Evolutionary conservation across 768 basidiomycete genomes (phyloP).

Genomic region (Agrocybe pediades): DNA sequence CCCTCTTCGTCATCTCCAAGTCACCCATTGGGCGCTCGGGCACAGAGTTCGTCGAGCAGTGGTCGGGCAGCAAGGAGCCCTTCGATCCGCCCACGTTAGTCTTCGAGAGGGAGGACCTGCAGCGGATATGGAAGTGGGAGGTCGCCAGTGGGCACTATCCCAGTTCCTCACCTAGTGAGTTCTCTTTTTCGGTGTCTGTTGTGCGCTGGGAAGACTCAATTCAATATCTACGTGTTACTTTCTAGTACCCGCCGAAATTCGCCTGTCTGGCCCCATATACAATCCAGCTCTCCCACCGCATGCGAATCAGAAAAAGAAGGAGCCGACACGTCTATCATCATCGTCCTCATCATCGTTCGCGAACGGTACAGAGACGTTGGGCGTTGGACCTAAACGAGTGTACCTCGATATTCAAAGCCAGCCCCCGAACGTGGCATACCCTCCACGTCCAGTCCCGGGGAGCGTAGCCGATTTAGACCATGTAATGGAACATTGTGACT

Average conservation of each 20-base stretch:
- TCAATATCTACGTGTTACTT: neutral
- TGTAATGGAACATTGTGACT: constrained; percentile 86
- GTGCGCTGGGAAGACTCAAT: neutral
- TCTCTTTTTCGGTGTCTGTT: neutral
- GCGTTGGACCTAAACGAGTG: constrained; percentile 71
- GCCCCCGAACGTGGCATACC: constrained; percentile 70
- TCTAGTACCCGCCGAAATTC: constrained; percentile 66
- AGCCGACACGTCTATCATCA: constrained; percentile 54
- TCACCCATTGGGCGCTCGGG: constrained; percentile 38
- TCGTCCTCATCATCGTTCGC: too few species aligned
- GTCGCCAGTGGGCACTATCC: constrained; percentile 89
- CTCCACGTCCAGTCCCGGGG: constrained; percentile 79
- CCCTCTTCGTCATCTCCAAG: constrained; percentile 46
- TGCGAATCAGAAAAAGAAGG: constrained; percentile 33
- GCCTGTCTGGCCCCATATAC: constrained; percentile 49
- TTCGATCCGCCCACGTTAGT: constrained; percentile 66
- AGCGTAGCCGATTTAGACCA: constrained; percentile 89
- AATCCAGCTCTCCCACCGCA: constrained; percentile 71
- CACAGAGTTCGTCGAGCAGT: constrained; percentile 45
- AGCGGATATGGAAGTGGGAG: constrained; percentile 94
- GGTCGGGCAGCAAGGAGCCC: constrained; percentile 30
- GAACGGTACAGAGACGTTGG: constrained; percentile 52
- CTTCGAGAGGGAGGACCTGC: constrained; percentile 69
- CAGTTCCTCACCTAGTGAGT: constrained; percentile 66
- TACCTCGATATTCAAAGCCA: constrained; percentile 71